Evolutionary conservation across 495 filamentous ascomycete species (phyloP), one percentile per base, ranked within the genome.

Genomic region (Xylaria intraflava): DNA sequence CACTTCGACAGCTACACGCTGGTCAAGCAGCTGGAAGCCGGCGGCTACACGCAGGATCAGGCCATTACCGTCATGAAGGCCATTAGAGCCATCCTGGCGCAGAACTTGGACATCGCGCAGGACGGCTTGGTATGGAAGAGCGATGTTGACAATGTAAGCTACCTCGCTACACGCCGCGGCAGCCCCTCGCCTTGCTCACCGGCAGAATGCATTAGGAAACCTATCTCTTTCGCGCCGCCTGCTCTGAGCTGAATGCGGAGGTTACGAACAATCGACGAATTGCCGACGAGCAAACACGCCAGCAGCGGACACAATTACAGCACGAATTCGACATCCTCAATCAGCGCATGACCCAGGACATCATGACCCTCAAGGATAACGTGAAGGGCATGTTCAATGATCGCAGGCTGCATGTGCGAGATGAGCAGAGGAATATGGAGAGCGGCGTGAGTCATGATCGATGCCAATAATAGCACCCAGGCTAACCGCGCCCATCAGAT

Each of bases 351-450:
- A 84, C 81, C 39, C 89, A 94, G 62, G 90, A 96, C 57, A 76
- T 89, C 20, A 69, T 81, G 52, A 82, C 76, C 11, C 72, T 96
- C 50, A 92, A 88, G 67, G 92, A 99, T 65, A 89, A 91, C 33
- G 80, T 97, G 36, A 91, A 89, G 65, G 90, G 89, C 46, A 86
- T 96, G 83, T 95, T 97, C 68, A 90, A 96, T 62, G 93, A 99
- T 62, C 81, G 95, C 20, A 90, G 90, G 69, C 96, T 99, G 90
- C 79, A 79, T 6, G 90, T 90, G 16, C 78, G 89, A 39, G 85
- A 87, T 65, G 86, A 95, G 64, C 88, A 95, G 71, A 81, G 90
- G 61, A 77, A 70, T 16, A 86, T 89, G 66, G 90, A 97, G 60
- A 86, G 79, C 60, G 75, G 74, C 61, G 82, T 87, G 67, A 22